phyloP scores from a whole-genome alignment of 73 alveolate species.

The Symbiodinium natans region DNA sequence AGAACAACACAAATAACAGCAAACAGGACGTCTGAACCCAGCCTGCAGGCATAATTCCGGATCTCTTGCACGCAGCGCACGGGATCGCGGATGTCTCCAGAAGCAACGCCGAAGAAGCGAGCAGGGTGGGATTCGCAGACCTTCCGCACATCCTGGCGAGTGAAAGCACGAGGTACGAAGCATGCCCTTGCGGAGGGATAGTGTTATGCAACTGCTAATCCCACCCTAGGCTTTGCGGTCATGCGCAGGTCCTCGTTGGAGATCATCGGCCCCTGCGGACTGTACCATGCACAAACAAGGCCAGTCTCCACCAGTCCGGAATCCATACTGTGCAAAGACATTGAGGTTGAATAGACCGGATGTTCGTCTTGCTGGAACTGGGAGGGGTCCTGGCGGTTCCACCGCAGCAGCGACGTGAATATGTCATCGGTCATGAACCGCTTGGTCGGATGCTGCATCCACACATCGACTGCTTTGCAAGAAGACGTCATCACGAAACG shows the following conservation, averaged over 20 bases:
- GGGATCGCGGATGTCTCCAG: constrained; percentile 84
- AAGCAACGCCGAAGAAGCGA: constrained; percentile 67
- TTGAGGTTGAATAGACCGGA: constrained; percentile 24
- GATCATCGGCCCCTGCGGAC: constrained; percentile 73
- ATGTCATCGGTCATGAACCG: constrained; percentile 58
- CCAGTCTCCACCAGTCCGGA: constrained; percentile 37
- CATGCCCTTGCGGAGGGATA: background rate
- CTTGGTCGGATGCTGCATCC: constrained; percentile 89
- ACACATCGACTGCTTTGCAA: constrained; percentile 52
- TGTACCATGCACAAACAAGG: constrained; percentile 65
- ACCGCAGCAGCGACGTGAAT: constrained; percentile 35
- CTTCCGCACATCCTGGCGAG: background rate
- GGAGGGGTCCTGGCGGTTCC: constrained; percentile 59
- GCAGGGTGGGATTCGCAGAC: constrained; percentile 10
- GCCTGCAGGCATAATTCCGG: constrained; percentile 4
- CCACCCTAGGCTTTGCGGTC: background rate
- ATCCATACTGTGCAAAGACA: constrained; percentile 63
- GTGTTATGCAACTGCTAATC: background rate
- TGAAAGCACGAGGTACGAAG: background rate
- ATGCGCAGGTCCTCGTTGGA: constrained; percentile 48
- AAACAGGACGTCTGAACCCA: too few species aligned
- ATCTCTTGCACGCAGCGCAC: constrained; percentile 73
- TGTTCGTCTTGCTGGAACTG: constrained; percentile 26
- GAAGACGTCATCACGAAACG: background rate
- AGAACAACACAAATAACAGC: too few species aligned